Evolutionary conservation across 169 alveolate species (phyloP), one percentile per base, ranked within the genome.

Genomic region (Eimeria maxima): DNA sequence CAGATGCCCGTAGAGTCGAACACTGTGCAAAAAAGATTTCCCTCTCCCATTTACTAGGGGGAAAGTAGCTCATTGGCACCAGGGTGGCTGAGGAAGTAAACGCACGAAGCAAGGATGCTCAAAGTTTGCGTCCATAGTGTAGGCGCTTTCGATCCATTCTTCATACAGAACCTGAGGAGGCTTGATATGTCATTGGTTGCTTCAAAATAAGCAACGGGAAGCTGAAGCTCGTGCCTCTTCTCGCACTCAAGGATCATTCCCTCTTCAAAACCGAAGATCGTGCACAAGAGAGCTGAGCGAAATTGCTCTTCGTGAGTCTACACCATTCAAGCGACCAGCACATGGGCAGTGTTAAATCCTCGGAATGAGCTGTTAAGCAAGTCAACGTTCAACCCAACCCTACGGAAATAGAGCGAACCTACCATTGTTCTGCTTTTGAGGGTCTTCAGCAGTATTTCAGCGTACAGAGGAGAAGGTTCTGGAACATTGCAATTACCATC

Each of bases 51-150:
- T 50, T n/a, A 20, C 88, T 78, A 78, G 67, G 88, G 47, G 7
- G 22, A 20, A 44, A 3, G 67, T n/a, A 22, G 14, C 88, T 11
- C 44, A 24, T 6, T 11, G 5, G 16, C 8, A 78, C 45, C 42
- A n/a, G 14, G 42, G 27, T 22, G 20, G 65, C 76, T 60, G 76
- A 53, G 76, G 20, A 11, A 16, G 22, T 78, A 38, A 22, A n/a
- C 95, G 81, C 63, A 93, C 96, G 94, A 63, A 44, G 96, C 96
- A 38, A 93, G 89, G n/a, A 93, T 63, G 94, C 80, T 47, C 78
- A 93, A 88, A 5, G 96, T 73, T 24, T 93, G 94, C 11, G 90
- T 50, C 96, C 96, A 93, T 1, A 93, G 81, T 18, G 94, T 53
- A 57, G 96, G 96, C 33, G 71, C 84, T 24, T 80, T 93, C 38